Evolutionary conservation across 805 yeast genomes (phyloP), one percentile per base, ranked within the genome.

Genomic region (Zygosaccharomyces bisporus): DNA sequence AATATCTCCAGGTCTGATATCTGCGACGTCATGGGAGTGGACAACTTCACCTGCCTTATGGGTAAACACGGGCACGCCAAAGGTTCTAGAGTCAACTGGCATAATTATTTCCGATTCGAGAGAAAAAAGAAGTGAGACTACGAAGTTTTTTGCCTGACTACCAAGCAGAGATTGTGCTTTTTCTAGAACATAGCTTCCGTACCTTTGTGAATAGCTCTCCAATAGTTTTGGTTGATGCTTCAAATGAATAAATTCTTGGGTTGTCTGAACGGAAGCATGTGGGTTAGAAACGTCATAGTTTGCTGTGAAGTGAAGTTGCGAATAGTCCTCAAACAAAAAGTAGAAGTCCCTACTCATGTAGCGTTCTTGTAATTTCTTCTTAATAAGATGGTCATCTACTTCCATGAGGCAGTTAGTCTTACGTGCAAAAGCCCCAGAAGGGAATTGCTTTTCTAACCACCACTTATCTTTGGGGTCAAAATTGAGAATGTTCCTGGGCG

Each of bases 1-100:
- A 7, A 91, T 73, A 63, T 93, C 98, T 47, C 99, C 99, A 0
- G 95, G 82, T 38, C 76, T 73, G 43, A 89, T 76, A 32, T 80
- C 84, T 43, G 79, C 88, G 23, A 67, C 56, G 52, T 76, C 80
- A 12, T 73, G 66, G 23, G 32, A 5, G 5, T 79, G 75, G 5
- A 72, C 69, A 35, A 79, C 74, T 56, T 72, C 73, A 47, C 71
- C 73, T 13, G 63, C 55, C 81, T 89, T 49, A 84, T 73, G 17
- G 76, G 73, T n/a, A 75, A 62, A 44, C 12, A 65, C 36, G 10
- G 61, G 47, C 2, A 54, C 82, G 31, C 98, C 98, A 61, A 70
- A 86, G 0, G 86, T 75, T 53, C 83, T 79, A 29, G 67, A 62
- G 0, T 88, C 95, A 37, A 86, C 75, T 1, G 85, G 75, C 35